Percentiles rank a stretch among this genome's conserved stretches.
Evolutionary conservation across 2,329 filamentous ascomycete genomes (phyloP).

Genomic region (Penicillium sp.): DNA sequence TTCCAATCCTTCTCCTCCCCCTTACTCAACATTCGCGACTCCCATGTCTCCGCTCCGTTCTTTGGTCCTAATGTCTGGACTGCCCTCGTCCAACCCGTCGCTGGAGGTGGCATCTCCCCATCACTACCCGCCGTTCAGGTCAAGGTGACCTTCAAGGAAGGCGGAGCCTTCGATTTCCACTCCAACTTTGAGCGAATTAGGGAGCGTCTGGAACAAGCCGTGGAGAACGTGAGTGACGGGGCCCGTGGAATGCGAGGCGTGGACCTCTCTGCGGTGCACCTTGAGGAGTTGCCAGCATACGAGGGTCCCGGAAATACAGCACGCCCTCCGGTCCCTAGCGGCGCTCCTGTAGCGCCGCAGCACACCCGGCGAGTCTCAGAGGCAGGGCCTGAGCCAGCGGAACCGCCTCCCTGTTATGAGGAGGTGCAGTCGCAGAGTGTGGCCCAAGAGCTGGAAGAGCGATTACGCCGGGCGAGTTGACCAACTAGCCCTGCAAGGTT

Average conservation of each 20-base stretch:
- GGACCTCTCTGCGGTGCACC: slow-evolving; percentile 66
- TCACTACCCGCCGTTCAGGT: slow-evolving; percentile 73
- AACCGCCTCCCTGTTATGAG: slow-evolving; percentile 89
- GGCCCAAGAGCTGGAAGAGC: slow-evolving; percentile 70
- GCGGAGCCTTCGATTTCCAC: slow-evolving; percentile 91
- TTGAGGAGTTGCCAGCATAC: slow-evolving; percentile 88
- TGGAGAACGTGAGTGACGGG: slow-evolving; percentile 56
- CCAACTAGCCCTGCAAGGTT: background rate
- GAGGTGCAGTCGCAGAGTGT: slow-evolving; percentile 83
- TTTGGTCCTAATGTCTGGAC: slow-evolving; percentile 93
- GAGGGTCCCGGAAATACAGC: slow-evolving; percentile 58
- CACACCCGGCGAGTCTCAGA: slow-evolving; percentile 27
- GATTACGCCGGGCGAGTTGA: slow-evolving; percentile 42
- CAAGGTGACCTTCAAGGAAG: slow-evolving; percentile 89
- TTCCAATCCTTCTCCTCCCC: slow-evolving; percentile 89
- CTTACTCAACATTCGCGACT: slow-evolving; percentile 83
- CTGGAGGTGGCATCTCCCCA: slow-evolving; percentile 78
- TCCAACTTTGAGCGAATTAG: slow-evolving; percentile 79
- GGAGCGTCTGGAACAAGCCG: slow-evolving; percentile 77
- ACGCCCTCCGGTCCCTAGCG: slow-evolving; percentile 5
- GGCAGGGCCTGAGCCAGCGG: slow-evolving; percentile 54
- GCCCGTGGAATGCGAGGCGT: slow-evolving; percentile 50
- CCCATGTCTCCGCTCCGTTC: slow-evolving; percentile 82
- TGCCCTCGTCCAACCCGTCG: slow-evolving; percentile 75
- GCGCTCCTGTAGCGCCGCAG: slow-evolving; percentile 15